Evolutionary conservation across 257 asterid genomes (phyloP), one percentile per base, ranked within the genome.

Genomic region (Przewalskia tangutica): DNA sequence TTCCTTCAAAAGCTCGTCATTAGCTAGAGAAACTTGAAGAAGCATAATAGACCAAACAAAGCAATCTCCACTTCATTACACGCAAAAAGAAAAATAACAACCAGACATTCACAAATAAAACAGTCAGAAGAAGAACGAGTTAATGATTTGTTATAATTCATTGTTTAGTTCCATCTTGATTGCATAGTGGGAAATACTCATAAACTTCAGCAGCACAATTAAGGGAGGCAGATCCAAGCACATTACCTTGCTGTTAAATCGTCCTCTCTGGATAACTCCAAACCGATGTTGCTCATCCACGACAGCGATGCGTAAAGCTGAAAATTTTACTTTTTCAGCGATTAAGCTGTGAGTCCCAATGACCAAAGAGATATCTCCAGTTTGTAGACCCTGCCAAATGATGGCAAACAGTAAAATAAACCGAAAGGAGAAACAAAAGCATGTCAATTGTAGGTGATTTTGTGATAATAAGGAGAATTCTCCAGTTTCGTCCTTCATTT

Each of bases 251-350:
- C 95, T 88, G 88, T 92, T 95, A 88, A 95, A 95, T 77, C 84
- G 92, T 82, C 98, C 99, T 88, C 99, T 92, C 87, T 95, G 99
- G 83, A 95, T 89, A 82, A 95, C 99, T 85, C 98, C 99, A 87
- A 95, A 95, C 62, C 98, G 96, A 83, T 95, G 99, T 83, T 95
- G 99, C 89, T 95, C 99, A 78, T 95, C 98, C 54, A 95, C 92
- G 77, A 94, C 82, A 85, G 99, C 98, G 78, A 95, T 92, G 68
- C 99, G 93, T 85, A 95, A 86, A 82, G 95, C 89, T 79, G 95
- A 93, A 87, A 94, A 95, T 73, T 89, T 94, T 82, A 95, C 93
- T 71, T 93, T 93, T 68, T 91, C 99, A 87, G 95, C 93, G 77
- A 94, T 95, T 87, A 95, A 89, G 85, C 93, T 75, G 87, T 94